These are phyloP conservation scores for Sisymbrium irio DNA, from an alignment of 345 rosid genomes.

Conservation along the genomic window DNA sequence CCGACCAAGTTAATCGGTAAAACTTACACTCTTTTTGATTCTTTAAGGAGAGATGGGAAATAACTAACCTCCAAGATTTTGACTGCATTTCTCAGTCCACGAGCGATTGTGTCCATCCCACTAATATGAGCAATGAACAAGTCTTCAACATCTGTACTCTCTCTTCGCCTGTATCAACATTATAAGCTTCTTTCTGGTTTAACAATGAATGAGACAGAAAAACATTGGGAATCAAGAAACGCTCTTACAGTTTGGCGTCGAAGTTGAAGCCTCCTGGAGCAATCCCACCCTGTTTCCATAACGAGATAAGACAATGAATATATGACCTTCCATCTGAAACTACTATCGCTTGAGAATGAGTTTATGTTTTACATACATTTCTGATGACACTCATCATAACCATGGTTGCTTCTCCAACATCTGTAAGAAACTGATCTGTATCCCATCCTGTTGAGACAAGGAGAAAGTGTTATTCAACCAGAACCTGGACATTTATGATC, in stretches of 20 bases:
- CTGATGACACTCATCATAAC: slow-evolving; percentile 83
- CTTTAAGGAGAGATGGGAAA: background rate
- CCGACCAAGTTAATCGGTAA: background rate
- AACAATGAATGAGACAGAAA: background rate
- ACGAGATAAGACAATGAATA: background rate
- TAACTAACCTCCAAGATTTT: slow-evolving; percentile 67
- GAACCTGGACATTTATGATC: background rate
- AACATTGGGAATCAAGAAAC: background rate
- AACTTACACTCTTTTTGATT: background rate
- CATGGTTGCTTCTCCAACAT: slow-evolving; percentile 82
- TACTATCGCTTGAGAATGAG: background rate
- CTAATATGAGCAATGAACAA: slow-evolving; percentile 78
- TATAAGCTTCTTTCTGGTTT: background rate
- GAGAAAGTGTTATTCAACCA: background rate
- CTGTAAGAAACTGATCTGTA: slow-evolving; percentile 90
- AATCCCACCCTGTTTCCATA: slow-evolving; percentile 64
- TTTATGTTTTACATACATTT: slow-evolving; percentile 49
- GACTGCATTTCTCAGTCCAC: slow-evolving; percentile 82
- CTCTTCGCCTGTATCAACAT: slow-evolving; percentile 66
- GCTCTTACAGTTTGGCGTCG: slow-evolving; percentile 83
- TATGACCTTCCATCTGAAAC: background rate
- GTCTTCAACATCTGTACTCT: slow-evolving; percentile 94
- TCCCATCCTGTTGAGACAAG: slow-evolving; percentile 68
- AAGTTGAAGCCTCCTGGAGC: slow-evolving; percentile 98
- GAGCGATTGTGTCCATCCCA: slow-evolving; percentile 95